Percentiles rank a stretch among this genome's conserved stretches.
Evolutionary conservation across 257 asterid genomes (phyloP).

Genomic region (Gentiana dahurica): DNA sequence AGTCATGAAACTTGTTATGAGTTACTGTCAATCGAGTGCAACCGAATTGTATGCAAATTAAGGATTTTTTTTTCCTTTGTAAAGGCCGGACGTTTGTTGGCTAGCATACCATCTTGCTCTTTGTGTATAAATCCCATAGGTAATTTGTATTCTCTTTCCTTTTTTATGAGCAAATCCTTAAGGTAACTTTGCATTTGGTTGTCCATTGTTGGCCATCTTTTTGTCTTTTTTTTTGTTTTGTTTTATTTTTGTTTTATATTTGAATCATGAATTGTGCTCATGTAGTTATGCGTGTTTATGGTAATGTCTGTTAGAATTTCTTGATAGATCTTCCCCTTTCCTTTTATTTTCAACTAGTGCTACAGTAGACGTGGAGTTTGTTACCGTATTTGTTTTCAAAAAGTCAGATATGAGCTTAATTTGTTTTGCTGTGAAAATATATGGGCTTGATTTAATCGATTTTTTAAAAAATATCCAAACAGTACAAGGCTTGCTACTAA

Average conservation of each 20-base stretch:
- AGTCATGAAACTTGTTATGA: neutral
- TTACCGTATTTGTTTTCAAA: no score
- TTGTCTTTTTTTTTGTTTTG: no score
- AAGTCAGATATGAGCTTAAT: no score
- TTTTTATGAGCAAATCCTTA: neutral
- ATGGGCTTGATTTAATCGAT: no score
- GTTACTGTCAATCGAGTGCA: neutral
- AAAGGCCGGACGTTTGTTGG: no score
- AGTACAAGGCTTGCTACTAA: constrained; percentile 46
- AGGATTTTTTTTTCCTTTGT: no score
- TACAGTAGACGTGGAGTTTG: no score
- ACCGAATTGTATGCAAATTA: no score
- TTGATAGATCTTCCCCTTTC: neutral
- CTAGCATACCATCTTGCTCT: neutral
- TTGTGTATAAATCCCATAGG: neutral
- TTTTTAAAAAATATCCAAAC: constrained; percentile 5
- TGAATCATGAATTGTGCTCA: neutral
- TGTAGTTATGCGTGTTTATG: neutral
- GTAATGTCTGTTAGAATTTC: neutral
- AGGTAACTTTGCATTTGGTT: neutral
- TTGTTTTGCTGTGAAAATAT: neutral
- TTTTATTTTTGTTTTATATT: neutral
- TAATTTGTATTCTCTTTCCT: neutral
- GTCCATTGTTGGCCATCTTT: neutral
- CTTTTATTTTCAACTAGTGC: no score